Conservation (phyloP, 495 filamentous ascomycete genomes). For the Tuber indicum region DNA sequence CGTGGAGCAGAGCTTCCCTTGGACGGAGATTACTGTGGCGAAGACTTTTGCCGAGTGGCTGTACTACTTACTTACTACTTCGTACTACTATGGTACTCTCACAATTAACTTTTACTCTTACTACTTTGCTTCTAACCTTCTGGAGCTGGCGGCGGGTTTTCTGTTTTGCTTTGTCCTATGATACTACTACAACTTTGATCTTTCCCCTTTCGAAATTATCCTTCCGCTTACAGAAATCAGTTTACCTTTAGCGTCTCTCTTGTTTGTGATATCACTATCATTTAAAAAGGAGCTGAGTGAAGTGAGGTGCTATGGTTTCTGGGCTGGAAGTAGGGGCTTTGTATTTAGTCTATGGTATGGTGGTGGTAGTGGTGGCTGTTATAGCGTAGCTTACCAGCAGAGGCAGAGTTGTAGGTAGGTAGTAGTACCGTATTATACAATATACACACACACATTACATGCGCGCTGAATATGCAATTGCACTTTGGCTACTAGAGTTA, state of each 20-base stretch:
- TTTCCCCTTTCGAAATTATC: neutral
- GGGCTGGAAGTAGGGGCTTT: neutral
- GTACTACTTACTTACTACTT: neutral
- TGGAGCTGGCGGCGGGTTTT: neutral
- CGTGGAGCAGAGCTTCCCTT: neutral
- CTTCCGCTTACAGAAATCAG: neutral
- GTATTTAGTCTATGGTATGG: neutral
- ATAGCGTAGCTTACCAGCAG: neutral
- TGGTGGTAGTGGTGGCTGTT: neutral
- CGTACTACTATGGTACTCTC: neutral
- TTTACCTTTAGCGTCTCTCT: neutral
- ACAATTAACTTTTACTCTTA: neutral
- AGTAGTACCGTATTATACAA: neutral
- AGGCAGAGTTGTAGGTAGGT: neutral
- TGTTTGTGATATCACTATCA: neutral
- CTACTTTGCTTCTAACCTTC: neutral
- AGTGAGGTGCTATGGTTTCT: neutral
- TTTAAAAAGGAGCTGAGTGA: neutral
- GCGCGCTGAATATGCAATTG: slow-evolving; percentile 24
- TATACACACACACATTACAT: neutral
- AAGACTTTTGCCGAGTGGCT: neutral
- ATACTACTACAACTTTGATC: neutral
- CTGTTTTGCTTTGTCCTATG: neutral
- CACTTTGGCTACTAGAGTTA: slow-evolving; percentile 31
- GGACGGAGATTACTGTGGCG: neutral